phyloP scores from a whole-genome alignment of 805 yeast genomes.

The Lachancea sp. region DNA sequence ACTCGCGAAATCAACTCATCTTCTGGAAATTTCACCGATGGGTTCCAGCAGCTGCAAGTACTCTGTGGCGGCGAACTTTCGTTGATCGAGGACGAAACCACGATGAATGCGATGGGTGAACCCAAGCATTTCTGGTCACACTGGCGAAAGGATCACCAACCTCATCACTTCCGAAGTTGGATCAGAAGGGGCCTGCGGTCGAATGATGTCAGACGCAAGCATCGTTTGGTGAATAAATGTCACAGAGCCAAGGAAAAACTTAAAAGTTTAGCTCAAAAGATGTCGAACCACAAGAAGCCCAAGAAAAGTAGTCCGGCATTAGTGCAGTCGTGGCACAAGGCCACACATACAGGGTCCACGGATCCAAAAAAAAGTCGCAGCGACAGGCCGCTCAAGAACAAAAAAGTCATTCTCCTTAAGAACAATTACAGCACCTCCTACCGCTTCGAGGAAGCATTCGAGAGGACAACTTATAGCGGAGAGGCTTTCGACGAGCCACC shows the following conservation, averaged over 20 bases:
- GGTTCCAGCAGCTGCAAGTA: not conserved
- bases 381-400: too few species aligned
- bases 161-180: constrained; percentile 5
- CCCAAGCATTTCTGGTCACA: constrained; percentile 4
- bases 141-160: not conserved
- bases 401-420: not conserved
- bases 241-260: constrained; percentile 7
- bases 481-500: constrained; percentile 2
- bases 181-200: constrained; percentile 6
- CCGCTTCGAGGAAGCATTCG: constrained; percentile 2
- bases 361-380: too few species aligned
- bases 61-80: constrained; percentile 3
- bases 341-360: too few species aligned
- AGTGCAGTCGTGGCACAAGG: not conserved
- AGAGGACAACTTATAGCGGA: constrained; percentile 1
- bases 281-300: not conserved
- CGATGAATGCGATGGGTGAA: not conserved
- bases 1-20: constrained; percentile 7
- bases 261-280: not conserved
- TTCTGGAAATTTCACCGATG: not conserved
- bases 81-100: constrained; percentile 7
- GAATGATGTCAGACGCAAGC: constrained; percentile 1
- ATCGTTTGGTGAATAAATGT: constrained; percentile 4
- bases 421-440: not conserved
- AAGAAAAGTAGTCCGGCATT: not conserved